phyloP scores from a whole-genome alignment of 2,329 filamentous ascomycete genomes.

The Rhinocladiella mackenziei region DNA sequence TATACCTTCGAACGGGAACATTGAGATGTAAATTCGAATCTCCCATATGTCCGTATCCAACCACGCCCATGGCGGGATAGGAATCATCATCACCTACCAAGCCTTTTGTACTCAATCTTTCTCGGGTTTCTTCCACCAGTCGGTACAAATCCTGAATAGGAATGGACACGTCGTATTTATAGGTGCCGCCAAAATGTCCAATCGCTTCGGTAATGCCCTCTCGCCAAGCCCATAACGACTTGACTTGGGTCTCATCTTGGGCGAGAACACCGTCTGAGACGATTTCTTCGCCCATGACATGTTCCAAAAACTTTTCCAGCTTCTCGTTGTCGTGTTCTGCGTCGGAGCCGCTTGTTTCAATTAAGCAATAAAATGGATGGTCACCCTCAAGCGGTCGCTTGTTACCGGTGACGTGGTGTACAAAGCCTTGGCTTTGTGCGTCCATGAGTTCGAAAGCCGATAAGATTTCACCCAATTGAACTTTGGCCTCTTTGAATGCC shows the following conservation, averaged over 20 bases:
- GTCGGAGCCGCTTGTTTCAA: slow-evolving; percentile 95
- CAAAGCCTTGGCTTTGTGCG: slow-evolving; percentile 70
- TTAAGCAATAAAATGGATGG: slow-evolving; percentile 90
- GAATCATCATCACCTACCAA: slow-evolving; percentile 72
- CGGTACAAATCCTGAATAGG: slow-evolving; percentile 81
- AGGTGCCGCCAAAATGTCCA: slow-evolving; percentile 87
- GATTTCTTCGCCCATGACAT: slow-evolving; percentile 83
- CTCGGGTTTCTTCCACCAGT: slow-evolving; percentile 79
- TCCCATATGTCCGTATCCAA: slow-evolving; percentile 98
- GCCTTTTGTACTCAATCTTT: slow-evolving; percentile 67
- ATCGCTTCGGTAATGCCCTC: slow-evolving; percentile 89
- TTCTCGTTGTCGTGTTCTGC: slow-evolving; percentile 90
- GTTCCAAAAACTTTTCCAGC: slow-evolving; percentile 81
- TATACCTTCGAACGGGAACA: slow-evolving; percentile 74
- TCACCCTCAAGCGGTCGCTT: slow-evolving; percentile 76
- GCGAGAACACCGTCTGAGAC: slow-evolving; percentile 87
- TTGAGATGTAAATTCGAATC: slow-evolving; percentile 95
- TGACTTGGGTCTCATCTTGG: slow-evolving; percentile 86
- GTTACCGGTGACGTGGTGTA: slow-evolving; percentile 68
- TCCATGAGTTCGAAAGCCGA: slow-evolving; percentile 99
- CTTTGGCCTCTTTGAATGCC: slow-evolving; percentile 85
- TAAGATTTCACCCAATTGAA: slow-evolving; percentile 86
- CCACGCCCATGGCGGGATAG: slow-evolving; percentile 78
- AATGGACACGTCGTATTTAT: slow-evolving; percentile 98
- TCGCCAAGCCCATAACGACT: slow-evolving; percentile 82